Percentiles rank a stretch among this genome's conserved stretches.
phyloP scores from a whole-genome alignment of 2,329 filamentous ascomycete genomes.

The Talaromyces atroroseus region DNA sequence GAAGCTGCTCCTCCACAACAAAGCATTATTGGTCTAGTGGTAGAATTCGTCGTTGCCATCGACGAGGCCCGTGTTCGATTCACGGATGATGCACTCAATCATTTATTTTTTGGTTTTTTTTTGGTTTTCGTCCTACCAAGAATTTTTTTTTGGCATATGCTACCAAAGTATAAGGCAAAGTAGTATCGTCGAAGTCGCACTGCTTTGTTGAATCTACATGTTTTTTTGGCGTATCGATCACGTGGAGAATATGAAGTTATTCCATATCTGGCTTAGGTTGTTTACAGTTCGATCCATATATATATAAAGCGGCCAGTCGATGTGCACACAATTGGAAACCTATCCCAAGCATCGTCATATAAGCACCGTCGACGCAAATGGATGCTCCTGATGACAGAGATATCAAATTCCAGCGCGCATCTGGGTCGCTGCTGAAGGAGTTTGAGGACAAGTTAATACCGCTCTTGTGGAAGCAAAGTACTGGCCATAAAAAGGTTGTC shows the following conservation, averaged over 20 bases:
- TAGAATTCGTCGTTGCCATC: slow-evolving; percentile 44
- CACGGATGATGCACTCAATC: slow-evolving; percentile 37
- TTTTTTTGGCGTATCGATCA: not conserved
- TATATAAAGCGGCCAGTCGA: not conserved
- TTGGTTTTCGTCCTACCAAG: not conserved
- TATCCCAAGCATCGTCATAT: too few relatives aligned
- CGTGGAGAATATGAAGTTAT: not conserved
- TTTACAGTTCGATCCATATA: not conserved
- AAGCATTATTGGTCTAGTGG: slow-evolving; percentile 42
- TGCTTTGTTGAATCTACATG: not conserved
- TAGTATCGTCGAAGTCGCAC: not conserved
- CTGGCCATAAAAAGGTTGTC: slow-evolving; percentile 23
- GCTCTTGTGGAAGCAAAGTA: slow-evolving; percentile 35
- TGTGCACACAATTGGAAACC: too few relatives aligned
- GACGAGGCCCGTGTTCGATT: slow-evolving; percentile 45
- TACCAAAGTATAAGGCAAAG: not conserved
- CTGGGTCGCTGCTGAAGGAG: slow-evolving; percentile 39
- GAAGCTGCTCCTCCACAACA: not conserved
- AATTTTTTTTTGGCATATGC: not conserved
- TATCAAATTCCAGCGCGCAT: slow-evolving; percentile 43
- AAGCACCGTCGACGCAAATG: slow-evolving; percentile 25
- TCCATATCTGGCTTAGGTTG: not conserved
- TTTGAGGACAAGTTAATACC: slow-evolving; percentile 38
- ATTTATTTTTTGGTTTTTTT: slow-evolving; percentile 14
- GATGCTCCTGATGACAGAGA: slow-evolving; percentile 42